Evolutionary conservation across 352 stramenopile species (phyloP).

Genomic region (Ophiocytium majus): DNA sequence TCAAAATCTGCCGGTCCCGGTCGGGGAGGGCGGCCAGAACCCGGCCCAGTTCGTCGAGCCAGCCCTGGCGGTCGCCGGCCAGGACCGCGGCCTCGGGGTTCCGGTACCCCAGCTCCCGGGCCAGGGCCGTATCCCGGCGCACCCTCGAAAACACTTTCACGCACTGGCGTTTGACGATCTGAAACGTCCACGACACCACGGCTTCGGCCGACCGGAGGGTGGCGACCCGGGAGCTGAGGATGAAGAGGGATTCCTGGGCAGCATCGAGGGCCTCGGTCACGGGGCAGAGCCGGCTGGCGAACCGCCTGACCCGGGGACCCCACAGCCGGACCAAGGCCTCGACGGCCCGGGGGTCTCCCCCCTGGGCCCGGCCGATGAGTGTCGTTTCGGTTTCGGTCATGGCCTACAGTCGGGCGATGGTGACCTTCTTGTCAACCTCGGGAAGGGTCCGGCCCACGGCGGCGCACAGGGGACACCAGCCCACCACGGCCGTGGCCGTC

Average conservation of each 20-base stretch:
- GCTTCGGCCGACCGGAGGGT: not conserved
- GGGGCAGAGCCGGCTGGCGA: not conserved
- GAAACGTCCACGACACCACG: not conserved
- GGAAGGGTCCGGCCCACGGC: not conserved
- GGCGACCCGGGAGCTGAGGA: not conserved
- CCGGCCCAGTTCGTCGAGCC: not conserved
- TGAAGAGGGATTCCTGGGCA: not conserved
- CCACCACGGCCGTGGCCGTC: not conserved
- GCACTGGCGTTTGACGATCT: not conserved
- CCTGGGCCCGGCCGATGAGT: not conserved
- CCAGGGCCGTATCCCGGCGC: not conserved
- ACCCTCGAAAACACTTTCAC: not conserved
- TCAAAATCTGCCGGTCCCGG: not conserved
- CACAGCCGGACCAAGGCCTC: not conserved
- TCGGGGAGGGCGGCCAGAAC: not conserved
- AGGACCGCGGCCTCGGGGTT: not conserved
- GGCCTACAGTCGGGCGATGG: not conserved
- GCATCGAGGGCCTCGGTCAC: not conserved
- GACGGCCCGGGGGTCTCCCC: not conserved
- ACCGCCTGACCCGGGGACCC: not conserved
- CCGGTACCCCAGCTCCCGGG: not conserved
- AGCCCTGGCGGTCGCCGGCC: too few relatives aligned
- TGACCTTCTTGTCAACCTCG: not conserved
- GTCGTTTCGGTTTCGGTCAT: not conserved
- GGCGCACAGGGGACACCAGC: not conserved